Percentiles rank a stretch among this genome's conserved stretches.
phyloP scores from a whole-genome alignment of 176 grass and related monocot genomes.

The Oryza meyeriana region DNA sequence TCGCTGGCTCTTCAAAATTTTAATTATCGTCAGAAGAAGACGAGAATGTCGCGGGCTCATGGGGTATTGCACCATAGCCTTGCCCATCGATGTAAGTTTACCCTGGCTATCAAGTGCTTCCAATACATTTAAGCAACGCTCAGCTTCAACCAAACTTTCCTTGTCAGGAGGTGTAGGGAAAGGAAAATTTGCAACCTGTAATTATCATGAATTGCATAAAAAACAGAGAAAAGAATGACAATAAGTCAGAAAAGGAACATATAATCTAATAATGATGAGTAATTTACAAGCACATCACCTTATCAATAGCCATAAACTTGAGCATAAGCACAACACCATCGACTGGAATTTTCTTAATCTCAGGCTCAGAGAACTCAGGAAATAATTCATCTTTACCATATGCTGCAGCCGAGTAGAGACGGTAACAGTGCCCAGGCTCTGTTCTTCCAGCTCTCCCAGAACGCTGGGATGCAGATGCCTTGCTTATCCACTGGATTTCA shows the following conservation, averaged over 20 bases:
- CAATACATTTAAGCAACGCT: slow-evolving; percentile 75
- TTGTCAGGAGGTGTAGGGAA: slow-evolving; percentile 78
- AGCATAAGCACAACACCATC: slow-evolving; percentile 92
- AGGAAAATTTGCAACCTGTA: slow-evolving; percentile 92
- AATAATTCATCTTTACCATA: slow-evolving; percentile 93
- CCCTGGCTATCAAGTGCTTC: slow-evolving; percentile 66
- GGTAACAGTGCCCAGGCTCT: slow-evolving; percentile 93
- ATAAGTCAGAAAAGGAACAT: slow-evolving; percentile 20
- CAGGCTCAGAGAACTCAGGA: slow-evolving; percentile 79
- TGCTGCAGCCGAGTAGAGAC: slow-evolving; percentile 85
- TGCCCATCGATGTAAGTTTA: slow-evolving; percentile 73
- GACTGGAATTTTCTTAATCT: slow-evolving; percentile 85
- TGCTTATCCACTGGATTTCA: slow-evolving; percentile 97
- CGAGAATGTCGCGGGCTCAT: slow-evolving; percentile 92
- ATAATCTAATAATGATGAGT: slow-evolving; percentile 2
- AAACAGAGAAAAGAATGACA: background rate
- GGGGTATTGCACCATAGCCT: slow-evolving; percentile 85
- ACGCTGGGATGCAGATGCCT: slow-evolving; percentile 88
- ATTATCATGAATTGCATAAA: slow-evolving; percentile 26
- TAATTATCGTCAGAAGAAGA: slow-evolving; percentile 81
- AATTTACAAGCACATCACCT: slow-evolving; percentile 43
- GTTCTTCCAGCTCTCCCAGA: slow-evolving; percentile 89
- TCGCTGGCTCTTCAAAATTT: slow-evolving; percentile 59
- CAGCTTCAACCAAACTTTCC: slow-evolving; percentile 79
- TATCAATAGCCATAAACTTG: slow-evolving; percentile 86